Base-by-base conservation (phyloP, 176 grass and related monocot genomes). In the Pontederia crassipes region DNA sequence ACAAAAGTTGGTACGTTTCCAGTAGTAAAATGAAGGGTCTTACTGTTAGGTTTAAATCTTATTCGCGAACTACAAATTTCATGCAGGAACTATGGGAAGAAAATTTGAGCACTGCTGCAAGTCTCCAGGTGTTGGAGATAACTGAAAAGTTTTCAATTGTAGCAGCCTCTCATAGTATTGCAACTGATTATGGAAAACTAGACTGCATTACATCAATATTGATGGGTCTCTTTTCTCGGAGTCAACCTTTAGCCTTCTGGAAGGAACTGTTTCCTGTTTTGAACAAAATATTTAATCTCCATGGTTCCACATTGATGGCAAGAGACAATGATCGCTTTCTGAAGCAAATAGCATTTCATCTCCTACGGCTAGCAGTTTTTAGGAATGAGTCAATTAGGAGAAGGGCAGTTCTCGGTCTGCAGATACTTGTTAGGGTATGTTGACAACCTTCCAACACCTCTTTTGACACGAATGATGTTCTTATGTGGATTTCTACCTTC, bases 281-380 rank as follows among this genome's bases (percentile, higher is more conserved):
- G 11, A 84, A 92, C 55, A 82, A 77, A 73, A 83, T 98, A 77
- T 92, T 98, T 71, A 79, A 83, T 64, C 79, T 92, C 16, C 93
- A 98, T 68, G 84, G 93, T 55, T 81, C 87, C 46, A 88, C 77
- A 59, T 71, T 98, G 18, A 92, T 92, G 93, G 82, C 87, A 80
- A 98, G 93, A 76, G 93, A 98, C 74, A 98, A 98, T 73, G 93
- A 98, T 28, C 93, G 93, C 59, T 98, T 98, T 65, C 84, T 98
- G 76, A 98, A 98, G 74, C 87, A 98, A 85, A 83, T 92, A 74
- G 84, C 93, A 57, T 98, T 98, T 84, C 93, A 98, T 79, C 81
- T 98, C 62, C 48, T 98, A 70, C 78, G 87, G 8, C 87, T 98
- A 74, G 93, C 84, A 68, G 87, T 92, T 80, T 98, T 98, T 67